Base-by-base conservation (phyloP, 2,329 filamentous ascomycete genomes). In the Furcasterigmium furcatum region DNA sequence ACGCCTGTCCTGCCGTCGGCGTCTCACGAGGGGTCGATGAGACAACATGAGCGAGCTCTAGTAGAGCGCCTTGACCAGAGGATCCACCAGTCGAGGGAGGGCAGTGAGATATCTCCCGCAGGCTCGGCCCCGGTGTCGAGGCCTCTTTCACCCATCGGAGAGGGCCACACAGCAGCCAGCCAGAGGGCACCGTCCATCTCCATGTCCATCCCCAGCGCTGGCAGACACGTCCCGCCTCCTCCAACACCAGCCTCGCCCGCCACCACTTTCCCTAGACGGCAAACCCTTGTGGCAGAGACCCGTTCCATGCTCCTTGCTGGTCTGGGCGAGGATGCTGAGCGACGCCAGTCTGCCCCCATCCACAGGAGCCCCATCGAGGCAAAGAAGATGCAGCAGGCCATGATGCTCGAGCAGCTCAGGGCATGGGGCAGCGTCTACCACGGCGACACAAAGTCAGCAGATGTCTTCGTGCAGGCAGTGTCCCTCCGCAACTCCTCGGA, bases 401-500 rank as follows among this genome's bases (percentile, higher is more conserved):
- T 44, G n/a, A 43, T 58, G 52, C 52, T 47, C 9, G 56, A 66
- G 5, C 62, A 64, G 38, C 61, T 75, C 9, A 61, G 64, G 27
- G 62, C 62, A 5, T 73, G 68, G 65, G 70, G 68, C 1, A 58
- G 63, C 38, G 55, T 67, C 20, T 72, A 71, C 48, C 62, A 70
- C n/a, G 61, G 62, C 34, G 68, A 74, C 48, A 52, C 55, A 7
- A 55, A 60, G 38, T 69, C 65, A 9, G 70, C 72, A 27, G 70
- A 75, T 46, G 71, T 67, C 38, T 74, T 74, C 44, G 62, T 77
- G 7, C 64, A 69, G 6, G 66, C 72, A 2, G 58, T 72, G 4
- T 60, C 64, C 16, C 56, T 74, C 18, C 67, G 69, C 14, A 59
- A 64, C 22, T 48, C 57, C 21, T 68, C 56, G 39, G 59, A 55